Conservation (phyloP, 148 eudicot species). For the Selenicereus undatus region DNA sequence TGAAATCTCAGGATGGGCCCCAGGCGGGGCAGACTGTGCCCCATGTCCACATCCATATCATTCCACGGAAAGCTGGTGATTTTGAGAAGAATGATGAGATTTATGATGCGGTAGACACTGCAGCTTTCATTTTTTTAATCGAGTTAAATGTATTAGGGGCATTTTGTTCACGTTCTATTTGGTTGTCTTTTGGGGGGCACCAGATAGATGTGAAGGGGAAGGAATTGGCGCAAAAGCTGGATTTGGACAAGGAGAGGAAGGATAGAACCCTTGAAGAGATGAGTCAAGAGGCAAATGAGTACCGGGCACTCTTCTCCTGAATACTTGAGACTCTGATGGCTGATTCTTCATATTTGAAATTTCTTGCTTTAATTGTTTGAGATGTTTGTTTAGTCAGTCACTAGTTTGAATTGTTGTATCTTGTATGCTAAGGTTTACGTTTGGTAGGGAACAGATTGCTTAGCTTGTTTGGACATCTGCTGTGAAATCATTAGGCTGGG, state of each 20-base stretch:
- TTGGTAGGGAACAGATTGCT: background rate
- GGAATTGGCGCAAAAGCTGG: conserved; percentile 74
- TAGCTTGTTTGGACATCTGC: background rate
- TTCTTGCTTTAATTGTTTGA: background rate
- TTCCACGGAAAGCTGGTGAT: conserved; percentile 76
- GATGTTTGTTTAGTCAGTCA: background rate
- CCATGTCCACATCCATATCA: conserved; percentile 85
- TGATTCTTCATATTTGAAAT: background rate
- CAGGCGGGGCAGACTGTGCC: conserved; percentile 91
- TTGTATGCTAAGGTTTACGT: background rate
- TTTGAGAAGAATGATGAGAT: conserved; percentile 87
- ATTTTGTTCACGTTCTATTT: background rate
- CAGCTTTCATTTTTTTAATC: background rate
- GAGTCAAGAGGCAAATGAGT: conserved; percentile 75
- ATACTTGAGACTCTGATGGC: background rate
- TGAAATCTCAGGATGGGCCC: conserved; percentile 71
- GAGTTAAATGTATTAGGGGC: background rate
- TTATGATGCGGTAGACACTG: conserved; percentile 72
- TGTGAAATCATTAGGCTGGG: background rate
- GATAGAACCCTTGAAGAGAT: conserved; percentile 82
- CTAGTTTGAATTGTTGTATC: background rate
- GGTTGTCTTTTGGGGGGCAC: conserved; percentile 10
- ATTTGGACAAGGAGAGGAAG: conserved; percentile 82
- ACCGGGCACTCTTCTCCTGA: conserved; percentile 55
- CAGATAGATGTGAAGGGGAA: conserved; percentile 87